phyloP scores from a whole-genome alignment of 495 filamentous ascomycete genomes.

The Penicillium desertorum region DNA sequence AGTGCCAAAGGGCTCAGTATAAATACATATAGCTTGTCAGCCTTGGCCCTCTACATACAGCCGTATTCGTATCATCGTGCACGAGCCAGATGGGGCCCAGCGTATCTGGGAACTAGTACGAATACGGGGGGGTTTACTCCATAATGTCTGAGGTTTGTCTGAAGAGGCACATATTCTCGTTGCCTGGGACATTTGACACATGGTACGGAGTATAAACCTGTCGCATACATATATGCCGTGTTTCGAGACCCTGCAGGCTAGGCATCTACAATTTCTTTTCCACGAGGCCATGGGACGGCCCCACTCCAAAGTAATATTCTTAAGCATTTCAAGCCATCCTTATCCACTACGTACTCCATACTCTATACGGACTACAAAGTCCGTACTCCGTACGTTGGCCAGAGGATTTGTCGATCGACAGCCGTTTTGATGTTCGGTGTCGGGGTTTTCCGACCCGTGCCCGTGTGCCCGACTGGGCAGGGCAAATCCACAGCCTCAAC shows the following conservation, averaged over 20 bases:
- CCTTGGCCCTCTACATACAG: neutral
- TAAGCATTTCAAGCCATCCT: neutral
- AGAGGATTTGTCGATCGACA: neutral
- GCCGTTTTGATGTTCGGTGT: neutral
- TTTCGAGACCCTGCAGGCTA: neutral
- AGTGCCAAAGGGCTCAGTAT: neutral
- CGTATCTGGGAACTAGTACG: neutral
- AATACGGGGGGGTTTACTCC: neutral
- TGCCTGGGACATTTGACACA: neutral
- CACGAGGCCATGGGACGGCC: neutral
- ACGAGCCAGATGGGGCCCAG: conserved; percentile 9
- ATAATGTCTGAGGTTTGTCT: neutral
- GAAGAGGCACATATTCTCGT: neutral
- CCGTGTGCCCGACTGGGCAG: neutral
- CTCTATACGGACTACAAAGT: neutral
- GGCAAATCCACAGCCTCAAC: conserved; percentile 9
- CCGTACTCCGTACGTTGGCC: neutral
- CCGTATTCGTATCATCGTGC: conserved; percentile 15
- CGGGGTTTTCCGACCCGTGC: neutral
- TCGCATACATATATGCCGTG: no score
- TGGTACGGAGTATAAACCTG: neutral
- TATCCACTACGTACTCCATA: neutral
- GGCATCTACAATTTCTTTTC: neutral
- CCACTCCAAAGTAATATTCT: neutral
- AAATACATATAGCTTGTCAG: neutral